These are phyloP conservation scores for Tympanopsis confertula DNA, from an alignment of 2,329 filamentous ascomycete genomes.

Conservation along the genomic window DNA sequence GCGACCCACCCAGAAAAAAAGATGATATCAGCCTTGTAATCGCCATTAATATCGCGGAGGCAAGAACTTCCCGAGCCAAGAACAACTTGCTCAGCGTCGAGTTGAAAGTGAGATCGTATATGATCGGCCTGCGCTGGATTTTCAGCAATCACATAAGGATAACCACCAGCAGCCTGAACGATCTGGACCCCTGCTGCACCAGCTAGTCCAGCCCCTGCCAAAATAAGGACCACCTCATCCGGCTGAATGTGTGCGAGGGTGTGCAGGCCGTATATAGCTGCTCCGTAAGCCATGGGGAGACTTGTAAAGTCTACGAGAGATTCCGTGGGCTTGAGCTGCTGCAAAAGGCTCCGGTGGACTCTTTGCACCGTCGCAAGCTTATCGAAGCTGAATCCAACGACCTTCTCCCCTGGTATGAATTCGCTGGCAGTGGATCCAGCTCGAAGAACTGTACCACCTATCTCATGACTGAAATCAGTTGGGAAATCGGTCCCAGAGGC, in stretches of 20 bases:
- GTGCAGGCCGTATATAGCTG: slow-evolving; percentile 12
- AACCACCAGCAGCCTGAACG: slow-evolving; percentile 6
- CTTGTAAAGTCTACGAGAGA: slow-evolving; percentile 5
- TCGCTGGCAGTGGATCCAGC: slow-evolving; percentile 8
- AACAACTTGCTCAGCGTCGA: no score
- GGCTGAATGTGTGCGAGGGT: slow-evolving; percentile 7
- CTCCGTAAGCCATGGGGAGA: slow-evolving; percentile 5
- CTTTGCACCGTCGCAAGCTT: slow-evolving; percentile 10
- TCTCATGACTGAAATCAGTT: no score
- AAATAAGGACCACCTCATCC: slow-evolving; percentile 11
- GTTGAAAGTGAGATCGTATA: slow-evolving; percentile 5
- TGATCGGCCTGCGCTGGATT: slow-evolving; percentile 5
- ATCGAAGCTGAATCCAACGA: slow-evolving; percentile 9
- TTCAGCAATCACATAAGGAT: slow-evolving; percentile 7
- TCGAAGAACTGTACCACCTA: slow-evolving; percentile 10
- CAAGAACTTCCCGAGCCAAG: neutral
- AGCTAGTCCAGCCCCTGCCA: slow-evolving; percentile 7
- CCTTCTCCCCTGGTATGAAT: slow-evolving; percentile 10
- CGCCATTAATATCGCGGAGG: slow-evolving; percentile 3
- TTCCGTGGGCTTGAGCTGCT: slow-evolving; percentile 7
- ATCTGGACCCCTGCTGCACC: slow-evolving; percentile 11
- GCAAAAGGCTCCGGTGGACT: slow-evolving; percentile 6
- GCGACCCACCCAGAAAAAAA: slow-evolving; percentile 7
- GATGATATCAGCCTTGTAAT: slow-evolving; percentile 8
- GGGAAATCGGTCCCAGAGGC: slow-evolving; percentile 12